phyloP scores from a whole-genome alignment of 768 basidiomycete genomes.

The Auricularia cornea region DNA sequence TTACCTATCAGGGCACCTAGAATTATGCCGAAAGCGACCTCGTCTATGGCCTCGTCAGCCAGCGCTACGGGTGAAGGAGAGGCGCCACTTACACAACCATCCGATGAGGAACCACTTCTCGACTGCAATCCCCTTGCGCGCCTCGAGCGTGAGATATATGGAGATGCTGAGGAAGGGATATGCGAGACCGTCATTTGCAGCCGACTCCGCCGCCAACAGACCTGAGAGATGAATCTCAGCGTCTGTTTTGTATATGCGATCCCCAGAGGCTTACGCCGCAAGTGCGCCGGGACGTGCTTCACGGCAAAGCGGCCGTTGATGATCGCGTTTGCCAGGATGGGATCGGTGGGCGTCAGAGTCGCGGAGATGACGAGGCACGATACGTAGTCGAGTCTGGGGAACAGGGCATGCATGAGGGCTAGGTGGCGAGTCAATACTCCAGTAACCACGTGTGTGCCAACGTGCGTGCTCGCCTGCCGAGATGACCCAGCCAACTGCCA shows the following conservation, averaged over 20 bases:
- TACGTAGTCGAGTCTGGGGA: slow-evolving; percentile 62
- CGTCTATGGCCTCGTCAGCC: slow-evolving; percentile 38
- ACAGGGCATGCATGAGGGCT: slow-evolving; percentile 62
- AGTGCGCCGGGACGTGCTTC: slow-evolving; percentile 60
- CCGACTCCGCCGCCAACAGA: slow-evolving; percentile 79
- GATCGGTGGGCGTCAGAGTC: slow-evolving; percentile 90
- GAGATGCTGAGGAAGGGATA: slow-evolving; percentile 84
- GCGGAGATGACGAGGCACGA: slow-evolving; percentile 82
- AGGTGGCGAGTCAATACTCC: background rate
- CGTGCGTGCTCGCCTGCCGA: slow-evolving; percentile 43
- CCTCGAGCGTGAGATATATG: slow-evolving; percentile 74
- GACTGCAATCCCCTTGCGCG: slow-evolving; percentile 52
- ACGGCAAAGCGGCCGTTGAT: slow-evolving; percentile 51
- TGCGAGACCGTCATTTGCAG: slow-evolving; percentile 92
- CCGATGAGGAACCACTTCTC: slow-evolving; percentile 82
- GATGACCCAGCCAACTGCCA: slow-evolving; percentile 79
- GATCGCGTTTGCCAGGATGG: slow-evolving; percentile 21
- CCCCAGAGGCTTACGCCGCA: slow-evolving; percentile 38
- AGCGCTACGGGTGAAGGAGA: background rate
- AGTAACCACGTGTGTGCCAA: slow-evolving; percentile 1
- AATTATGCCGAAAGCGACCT: slow-evolving; percentile 67
- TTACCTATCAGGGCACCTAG: slow-evolving; percentile 53
- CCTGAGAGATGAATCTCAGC: slow-evolving; percentile 25
- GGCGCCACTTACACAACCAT: slow-evolving; percentile 52
- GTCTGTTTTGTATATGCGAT: background rate